A percentile compares a stretch with the other conserved stretches of the same genome.
phyloP scores from a whole-genome alignment of 495 filamentous ascomycete species.

The Platismatia glauca region DNA sequence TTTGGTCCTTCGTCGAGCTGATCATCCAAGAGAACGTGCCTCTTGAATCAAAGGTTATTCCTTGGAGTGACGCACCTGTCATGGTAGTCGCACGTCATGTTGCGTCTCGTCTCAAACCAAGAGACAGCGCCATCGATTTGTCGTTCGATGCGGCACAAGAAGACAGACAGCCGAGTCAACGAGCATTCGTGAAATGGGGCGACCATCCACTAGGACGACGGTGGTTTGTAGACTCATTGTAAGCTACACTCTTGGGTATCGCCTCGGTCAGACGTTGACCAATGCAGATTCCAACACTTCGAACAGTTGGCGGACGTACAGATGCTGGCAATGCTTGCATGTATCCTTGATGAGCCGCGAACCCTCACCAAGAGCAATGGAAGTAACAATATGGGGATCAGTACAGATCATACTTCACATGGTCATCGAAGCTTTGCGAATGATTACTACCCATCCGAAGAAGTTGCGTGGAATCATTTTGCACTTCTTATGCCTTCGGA shows the following conservation, averaged over 20 bases:
- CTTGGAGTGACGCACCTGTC: slow-evolving; percentile 43
- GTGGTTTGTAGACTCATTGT: slow-evolving; percentile 53
- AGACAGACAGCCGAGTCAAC: slow-evolving; percentile 16
- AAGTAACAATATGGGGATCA: background rate
- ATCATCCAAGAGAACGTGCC: slow-evolving; percentile 69
- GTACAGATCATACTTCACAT: background rate
- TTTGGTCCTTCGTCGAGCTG: slow-evolving; percentile 74
- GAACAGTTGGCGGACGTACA: slow-evolving; percentile 74
- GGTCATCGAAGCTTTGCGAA: slow-evolving; percentile 40
- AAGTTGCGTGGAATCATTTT: slow-evolving; percentile 46
- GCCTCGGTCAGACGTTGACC: slow-evolving; percentile 18
- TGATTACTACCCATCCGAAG: slow-evolving; percentile 59
- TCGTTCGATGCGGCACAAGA: slow-evolving; percentile 26
- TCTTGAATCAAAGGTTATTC: slow-evolving; percentile 49
- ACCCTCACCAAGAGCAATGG: no score
- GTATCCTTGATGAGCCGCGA: slow-evolving; percentile 61
- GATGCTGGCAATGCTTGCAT: slow-evolving; percentile 92
- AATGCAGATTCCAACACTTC: slow-evolving; percentile 59
- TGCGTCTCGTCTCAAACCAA: slow-evolving; percentile 20
- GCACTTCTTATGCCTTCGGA: slow-evolving; percentile 19
- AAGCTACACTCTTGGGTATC: slow-evolving; percentile 1
- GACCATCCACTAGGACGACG: slow-evolving; percentile 66
- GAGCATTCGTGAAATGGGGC: slow-evolving; percentile 74
- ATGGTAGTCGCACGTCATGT: slow-evolving; percentile 45
- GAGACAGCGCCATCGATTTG: slow-evolving; percentile 32